Base-by-base conservation (phyloP, 192 early-diverging fungal genomes). In the Backusella tuberculispora region DNA sequence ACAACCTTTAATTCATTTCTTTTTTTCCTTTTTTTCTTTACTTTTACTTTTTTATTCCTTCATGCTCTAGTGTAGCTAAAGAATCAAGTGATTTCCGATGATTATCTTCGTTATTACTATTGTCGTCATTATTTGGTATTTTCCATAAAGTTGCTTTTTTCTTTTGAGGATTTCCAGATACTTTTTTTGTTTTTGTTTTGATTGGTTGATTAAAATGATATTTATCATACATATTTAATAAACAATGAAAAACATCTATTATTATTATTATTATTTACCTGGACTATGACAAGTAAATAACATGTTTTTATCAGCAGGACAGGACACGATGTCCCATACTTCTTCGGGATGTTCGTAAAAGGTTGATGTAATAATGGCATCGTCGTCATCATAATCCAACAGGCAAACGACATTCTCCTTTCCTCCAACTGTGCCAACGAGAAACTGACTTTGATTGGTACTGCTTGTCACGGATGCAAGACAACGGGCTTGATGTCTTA, bases 371-470 rank as follows among this genome's bases (percentile, higher is more conserved):
- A 95, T 85, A 47, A 91, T 85, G 76, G 81, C 81, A 24, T 82
- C 77, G 41, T 95, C 93, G 72, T 95, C 93, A 79, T 93, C 88
- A 80, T 91, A 94, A 19, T 91, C 88, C 34, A 96, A 73, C 19
- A 95, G 66, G 69, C 89, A 66, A 48, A 94, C 89, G 77, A 88
- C 88, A 78, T 94, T 94, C 14, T 83, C 77, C 66, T 85, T 80
- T 1, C 87, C 76, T 40, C 86, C 88, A 21, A 86, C 74, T 1
- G 94, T 91, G 4, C 93, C 94, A 37, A 91, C 90, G 63, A 94
- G 77, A 81, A 93, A 95, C 66, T 91, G 78, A 71, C 86, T 92
- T 13, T 90, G 85, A n/a, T 91, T 90, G 42, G 76, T 69, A 24
- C 89, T 90, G 3, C 84, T 91, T 29, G 81, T 74, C 38, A 92